Percentiles rank a stretch among this genome's conserved stretches.
Evolutionary conservation across 2,329 filamentous ascomycete genomes (phyloP).

Genomic region (Neurospora sp.): DNA sequence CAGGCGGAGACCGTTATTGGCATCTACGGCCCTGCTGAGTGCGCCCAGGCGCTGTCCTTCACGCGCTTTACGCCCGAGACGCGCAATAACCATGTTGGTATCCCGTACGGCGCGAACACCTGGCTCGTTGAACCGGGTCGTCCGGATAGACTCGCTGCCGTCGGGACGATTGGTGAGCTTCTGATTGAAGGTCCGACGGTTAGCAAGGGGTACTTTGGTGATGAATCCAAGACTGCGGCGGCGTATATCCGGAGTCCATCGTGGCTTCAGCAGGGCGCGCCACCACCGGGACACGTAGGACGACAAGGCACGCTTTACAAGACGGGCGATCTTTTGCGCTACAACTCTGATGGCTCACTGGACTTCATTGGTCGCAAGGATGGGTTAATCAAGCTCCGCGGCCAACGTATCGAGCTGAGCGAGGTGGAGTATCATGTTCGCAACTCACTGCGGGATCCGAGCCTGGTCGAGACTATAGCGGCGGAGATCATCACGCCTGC

Average conservation of each 20-base stretch:
- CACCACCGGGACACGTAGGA: background rate
- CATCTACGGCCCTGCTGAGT: conserved; percentile 20
- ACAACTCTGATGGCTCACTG: conserved; percentile 25
- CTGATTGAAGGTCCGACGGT: conserved; percentile 34
- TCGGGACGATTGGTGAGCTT: conserved; percentile 27
- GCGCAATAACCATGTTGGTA: conserved; percentile 12
- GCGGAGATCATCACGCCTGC: background rate
- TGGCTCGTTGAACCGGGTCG: conserved; percentile 25
- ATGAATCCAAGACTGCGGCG: conserved; percentile 32
- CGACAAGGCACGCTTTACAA: conserved; percentile 25
- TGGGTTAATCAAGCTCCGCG: conserved; percentile 45
- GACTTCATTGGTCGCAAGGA: conserved; percentile 39
- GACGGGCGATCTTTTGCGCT: conserved; percentile 33
- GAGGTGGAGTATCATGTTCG: conserved; percentile 25
- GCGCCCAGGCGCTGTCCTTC: conserved; percentile 11
- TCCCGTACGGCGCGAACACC: conserved; percentile 7
- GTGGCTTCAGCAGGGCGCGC: conserved; percentile 23
- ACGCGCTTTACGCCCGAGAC: conserved; percentile 5
- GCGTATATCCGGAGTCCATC: conserved; percentile 32
- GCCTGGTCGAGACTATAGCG: background rate
- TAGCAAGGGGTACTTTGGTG: conserved; percentile 38
- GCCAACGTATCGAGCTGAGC: conserved; percentile 38
- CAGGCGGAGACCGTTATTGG: conserved; percentile 15
- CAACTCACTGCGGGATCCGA: background rate
- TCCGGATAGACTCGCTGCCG: conserved; percentile 19